phyloP scores from a whole-genome alignment of 345 rosid species.

The Combretum micranthum region DNA sequence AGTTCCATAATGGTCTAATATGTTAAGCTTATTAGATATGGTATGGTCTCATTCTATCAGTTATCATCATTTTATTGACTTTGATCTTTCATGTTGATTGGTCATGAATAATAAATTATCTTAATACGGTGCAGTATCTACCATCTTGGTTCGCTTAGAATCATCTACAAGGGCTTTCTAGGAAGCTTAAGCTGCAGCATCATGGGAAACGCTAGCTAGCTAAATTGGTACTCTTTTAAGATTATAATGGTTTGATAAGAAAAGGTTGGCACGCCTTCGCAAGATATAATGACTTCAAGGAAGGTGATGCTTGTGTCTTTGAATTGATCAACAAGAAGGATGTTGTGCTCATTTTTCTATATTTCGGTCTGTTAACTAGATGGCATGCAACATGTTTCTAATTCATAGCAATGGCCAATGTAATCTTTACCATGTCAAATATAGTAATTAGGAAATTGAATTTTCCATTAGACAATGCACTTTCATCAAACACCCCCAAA shows the following conservation, averaged over 20 bases:
- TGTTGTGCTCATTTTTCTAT: too few relatives aligned
- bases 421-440: too few relatives aligned
- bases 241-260: background rate
- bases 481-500: too few relatives aligned
- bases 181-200: constrained; percentile 14
- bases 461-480: too few relatives aligned
- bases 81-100: background rate
- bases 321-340: constrained; percentile 7
- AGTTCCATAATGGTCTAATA: too few relatives aligned
- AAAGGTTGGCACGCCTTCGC: constrained; percentile 17
- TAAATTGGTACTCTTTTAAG: background rate
- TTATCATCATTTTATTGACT: background rate
- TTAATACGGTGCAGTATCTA: constrained; percentile 13
- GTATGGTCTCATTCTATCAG: too few relatives aligned
- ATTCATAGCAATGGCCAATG: too few relatives aligned
- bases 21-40: too few relatives aligned
- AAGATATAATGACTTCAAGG: constrained; percentile 10
- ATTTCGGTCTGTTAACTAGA: too few relatives aligned
- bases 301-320: constrained; percentile 18
- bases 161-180: background rate
- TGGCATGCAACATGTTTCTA: too few relatives aligned
- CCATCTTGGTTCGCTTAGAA: constrained; percentile 9
- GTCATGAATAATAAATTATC: background rate
- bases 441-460: too few relatives aligned
- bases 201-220: constrained; percentile 11